Evolutionary conservation across 1,139 yeast species (phyloP).

Genomic region (Saccharomyces hybrid): DNA sequence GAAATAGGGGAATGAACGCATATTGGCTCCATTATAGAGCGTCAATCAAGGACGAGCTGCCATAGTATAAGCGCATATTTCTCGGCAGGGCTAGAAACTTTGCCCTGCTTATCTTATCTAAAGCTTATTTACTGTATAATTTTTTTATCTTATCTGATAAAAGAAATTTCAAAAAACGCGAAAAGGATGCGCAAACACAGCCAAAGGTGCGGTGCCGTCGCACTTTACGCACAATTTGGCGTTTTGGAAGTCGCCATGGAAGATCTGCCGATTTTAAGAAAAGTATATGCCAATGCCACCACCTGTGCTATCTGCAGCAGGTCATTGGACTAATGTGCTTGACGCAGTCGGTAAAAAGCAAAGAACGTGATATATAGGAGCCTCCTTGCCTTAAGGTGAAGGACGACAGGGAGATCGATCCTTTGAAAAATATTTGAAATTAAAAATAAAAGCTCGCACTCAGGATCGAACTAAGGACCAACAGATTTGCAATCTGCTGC

Average conservation of each 20-base stretch:
- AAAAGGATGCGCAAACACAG: not conserved
- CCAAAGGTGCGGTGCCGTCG: not conserved
- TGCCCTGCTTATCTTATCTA: not conserved
- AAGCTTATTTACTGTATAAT: not conserved
- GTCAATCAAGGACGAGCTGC: not conserved
- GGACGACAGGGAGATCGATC: not conserved
- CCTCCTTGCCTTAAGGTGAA: no score
- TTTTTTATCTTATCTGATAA: not conserved
- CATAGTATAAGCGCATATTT: not conserved
- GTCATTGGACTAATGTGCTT: not conserved
- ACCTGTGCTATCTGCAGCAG: not conserved
- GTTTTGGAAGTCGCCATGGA: not conserved
- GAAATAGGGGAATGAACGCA: not conserved
- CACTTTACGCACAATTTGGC: not conserved
- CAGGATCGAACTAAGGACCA: conserved; percentile 85
- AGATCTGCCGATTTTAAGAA: not conserved
- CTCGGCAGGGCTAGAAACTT: not conserved
- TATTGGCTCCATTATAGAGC: not conserved
- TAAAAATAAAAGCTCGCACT: conserved; percentile 49
- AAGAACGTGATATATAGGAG: not conserved
- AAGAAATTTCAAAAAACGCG: not conserved
- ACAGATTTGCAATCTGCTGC: conserved; percentile 90
- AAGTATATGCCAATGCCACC: not conserved
- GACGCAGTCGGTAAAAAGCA: not conserved
- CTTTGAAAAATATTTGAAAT: not conserved